Evolutionary conservation across 2,329 filamentous ascomycete genomes (phyloP).

Genomic region (Aspergillus felis): DNA sequence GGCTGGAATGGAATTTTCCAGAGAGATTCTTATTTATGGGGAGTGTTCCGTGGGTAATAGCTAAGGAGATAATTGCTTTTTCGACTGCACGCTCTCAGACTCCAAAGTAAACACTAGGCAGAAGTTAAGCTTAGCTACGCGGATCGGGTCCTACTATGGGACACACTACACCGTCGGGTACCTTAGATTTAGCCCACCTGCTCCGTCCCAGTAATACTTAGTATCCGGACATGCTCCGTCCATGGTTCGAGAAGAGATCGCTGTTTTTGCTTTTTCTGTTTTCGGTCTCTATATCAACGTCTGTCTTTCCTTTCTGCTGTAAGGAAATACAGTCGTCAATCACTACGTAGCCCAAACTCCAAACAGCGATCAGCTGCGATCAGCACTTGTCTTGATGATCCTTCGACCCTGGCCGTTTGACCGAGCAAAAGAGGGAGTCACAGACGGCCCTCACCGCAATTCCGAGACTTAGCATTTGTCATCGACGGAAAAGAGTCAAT

Average conservation of each 20-base stretch:
- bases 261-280: conserved; percentile 14
- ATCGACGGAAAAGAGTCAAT: neutral
- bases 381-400: neutral
- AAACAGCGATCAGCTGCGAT: neutral
- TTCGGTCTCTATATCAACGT: conserved; percentile 2
- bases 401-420: neutral
- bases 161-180: conserved; percentile 4
- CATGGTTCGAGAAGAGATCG: conserved; percentile 4
- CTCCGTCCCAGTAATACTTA: neutral
- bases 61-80: conserved; percentile 21
- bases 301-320: neutral
- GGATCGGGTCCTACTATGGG: conserved; percentile 10
- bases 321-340: neutral
- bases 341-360: neutral
- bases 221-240: neutral
- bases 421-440: neutral
- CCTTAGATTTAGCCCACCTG: conserved; percentile 10
- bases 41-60: neutral
- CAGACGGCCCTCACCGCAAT: neutral
- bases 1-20: conserved; percentile 2
- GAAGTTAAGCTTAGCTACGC: conserved; percentile 25
- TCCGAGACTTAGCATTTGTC: neutral
- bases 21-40: neutral
- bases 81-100: conserved; percentile 12
- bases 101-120: conserved; percentile 16